A percentile compares a stretch with the other conserved stretches of the same genome.
Evolutionary conservation across 2,329 filamentous ascomycete genomes (phyloP).

Genomic region (Trichophyton rubrum): DNA sequence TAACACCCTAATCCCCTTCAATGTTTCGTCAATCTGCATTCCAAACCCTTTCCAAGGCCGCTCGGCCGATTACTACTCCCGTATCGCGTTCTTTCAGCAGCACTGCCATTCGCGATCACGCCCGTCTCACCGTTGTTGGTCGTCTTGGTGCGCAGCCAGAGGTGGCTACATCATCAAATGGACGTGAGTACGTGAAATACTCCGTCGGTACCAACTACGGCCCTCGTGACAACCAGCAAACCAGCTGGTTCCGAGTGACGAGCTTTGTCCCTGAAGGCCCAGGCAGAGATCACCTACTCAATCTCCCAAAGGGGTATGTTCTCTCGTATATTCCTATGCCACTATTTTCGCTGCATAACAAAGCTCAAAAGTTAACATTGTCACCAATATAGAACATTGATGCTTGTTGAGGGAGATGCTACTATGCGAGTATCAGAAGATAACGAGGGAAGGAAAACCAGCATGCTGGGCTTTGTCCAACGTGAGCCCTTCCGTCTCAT

Average conservation of each 20-base stretch:
- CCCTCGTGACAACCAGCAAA: conserved; percentile 55
- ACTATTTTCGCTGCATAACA: not conserved
- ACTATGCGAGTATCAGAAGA: conserved; percentile 55
- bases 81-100: conserved; percentile 61
- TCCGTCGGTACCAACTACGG: conserved; percentile 59
- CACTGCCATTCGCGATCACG: conserved; percentile 49
- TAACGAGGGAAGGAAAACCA: conserved; percentile 53
- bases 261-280: conserved; percentile 57
- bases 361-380: not conserved
- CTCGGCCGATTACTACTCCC: conserved; percentile 8
- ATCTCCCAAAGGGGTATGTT: conserved; percentile 68
- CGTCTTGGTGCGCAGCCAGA: conserved; percentile 72
- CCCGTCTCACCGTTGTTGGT: conserved; percentile 77
- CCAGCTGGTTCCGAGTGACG: conserved; percentile 74
- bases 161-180: conserved; percentile 54
- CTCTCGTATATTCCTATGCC: not conserved
- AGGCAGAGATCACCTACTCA: conserved; percentile 58
- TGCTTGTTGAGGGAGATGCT: conserved; percentile 77
- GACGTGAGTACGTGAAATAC: conserved; percentile 65
- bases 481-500: conserved; percentile 45
- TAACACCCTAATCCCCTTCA: not conserved
- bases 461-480: conserved; percentile 58
- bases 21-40: not conserved
- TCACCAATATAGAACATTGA: conserved; percentile 47
- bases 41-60: not conserved